These are phyloP conservation scores for Larix sibirica DNA, from an alignment of 83 land plant species.

Conservation along the genomic window DNA sequence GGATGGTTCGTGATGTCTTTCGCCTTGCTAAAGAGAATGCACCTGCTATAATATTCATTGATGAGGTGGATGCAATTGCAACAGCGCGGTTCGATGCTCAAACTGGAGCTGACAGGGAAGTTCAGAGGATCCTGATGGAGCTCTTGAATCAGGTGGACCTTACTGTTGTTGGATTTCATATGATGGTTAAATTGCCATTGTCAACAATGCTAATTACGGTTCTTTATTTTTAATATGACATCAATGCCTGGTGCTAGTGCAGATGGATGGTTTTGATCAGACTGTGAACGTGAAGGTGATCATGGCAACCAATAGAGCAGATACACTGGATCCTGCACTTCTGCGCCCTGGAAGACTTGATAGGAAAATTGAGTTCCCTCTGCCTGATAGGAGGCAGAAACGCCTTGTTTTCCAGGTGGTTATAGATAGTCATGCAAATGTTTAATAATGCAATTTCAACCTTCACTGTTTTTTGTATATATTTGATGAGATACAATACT, in stretches of 20 bases:
- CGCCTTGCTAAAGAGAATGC: conserved; percentile 98
- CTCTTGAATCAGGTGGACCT: conserved; percentile 68
- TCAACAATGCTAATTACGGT: too few species aligned
- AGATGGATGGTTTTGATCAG: conserved; percentile 85
- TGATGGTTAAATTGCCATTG: too few species aligned
- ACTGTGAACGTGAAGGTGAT: conserved; percentile 94
- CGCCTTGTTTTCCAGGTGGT: conserved; percentile 89
- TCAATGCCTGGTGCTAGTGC: neutral
- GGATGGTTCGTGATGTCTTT: conserved; percentile 97
- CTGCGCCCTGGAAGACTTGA: conserved; percentile 93
- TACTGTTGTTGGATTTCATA: too few species aligned
- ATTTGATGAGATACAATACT: neutral
- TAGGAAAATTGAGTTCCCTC: conserved; percentile 84
- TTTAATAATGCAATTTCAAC: neutral
- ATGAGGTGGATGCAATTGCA: conserved; percentile 93
- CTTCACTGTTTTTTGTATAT: neutral
- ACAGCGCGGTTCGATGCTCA: conserved; percentile 99
- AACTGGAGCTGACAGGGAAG: conserved; percentile 97
- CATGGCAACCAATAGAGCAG: conserved; percentile 97
- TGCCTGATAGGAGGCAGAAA: conserved; percentile 92
- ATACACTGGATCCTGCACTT: conserved; percentile 92
- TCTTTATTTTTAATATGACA: too few species aligned
- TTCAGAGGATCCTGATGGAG: conserved; percentile 95
- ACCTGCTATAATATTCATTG: conserved; percentile 91
- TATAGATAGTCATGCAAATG: neutral